Evolutionary conservation across 1,139 yeast genomes (phyloP), one percentile per base, ranked within the genome.

Genomic region (Yamadazyma membranifaciens): DNA sequence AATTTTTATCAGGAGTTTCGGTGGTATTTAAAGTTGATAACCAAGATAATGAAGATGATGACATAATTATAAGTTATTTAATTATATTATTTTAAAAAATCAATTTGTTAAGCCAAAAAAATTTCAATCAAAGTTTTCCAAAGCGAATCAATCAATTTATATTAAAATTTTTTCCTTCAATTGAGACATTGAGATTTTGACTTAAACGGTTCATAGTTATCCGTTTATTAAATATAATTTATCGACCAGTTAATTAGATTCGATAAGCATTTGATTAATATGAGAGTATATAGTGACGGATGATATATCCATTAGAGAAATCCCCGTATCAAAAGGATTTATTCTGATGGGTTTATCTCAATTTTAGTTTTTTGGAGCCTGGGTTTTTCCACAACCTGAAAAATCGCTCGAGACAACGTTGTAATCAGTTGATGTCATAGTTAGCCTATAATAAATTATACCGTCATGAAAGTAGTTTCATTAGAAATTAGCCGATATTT

Each of bases 1-100:
- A 77, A 64, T 82, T 83, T 67, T 82, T 79, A 65, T 86, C 87
- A 47, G 97, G 96, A 57, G 88, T 81, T 55, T 76, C 78, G 50
- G 79, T 68, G 56, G 84, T 80, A 72, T 92, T 84, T 64, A 92
- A 80, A 56, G 81, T 70, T 57, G 91, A 78, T 69, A 92, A 81
- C 98, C 98, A 92, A 51, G 66, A 55, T 57, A 73, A 62, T 41
- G 75, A 54, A 14, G 66, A 56, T 47, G 60, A 48, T 31, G 67
- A 61, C 67, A 62, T 62, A 16, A 2, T 29, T 10, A 24, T 6
- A 12, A 9, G 16, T 5, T 28, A 15, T 35, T 4, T 11, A 33
- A 33, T 22, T 25, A 5, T 24, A 22, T 34, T 24, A 22, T 34
- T 34, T 11, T 16, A 12, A 14, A 22, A 11, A 34, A 20, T 20